These are phyloP conservation scores for Kalaharituber pfeilii DNA, from an alignment of 2,329 filamentous ascomycete genomes.

Conservation along the genomic window DNA sequence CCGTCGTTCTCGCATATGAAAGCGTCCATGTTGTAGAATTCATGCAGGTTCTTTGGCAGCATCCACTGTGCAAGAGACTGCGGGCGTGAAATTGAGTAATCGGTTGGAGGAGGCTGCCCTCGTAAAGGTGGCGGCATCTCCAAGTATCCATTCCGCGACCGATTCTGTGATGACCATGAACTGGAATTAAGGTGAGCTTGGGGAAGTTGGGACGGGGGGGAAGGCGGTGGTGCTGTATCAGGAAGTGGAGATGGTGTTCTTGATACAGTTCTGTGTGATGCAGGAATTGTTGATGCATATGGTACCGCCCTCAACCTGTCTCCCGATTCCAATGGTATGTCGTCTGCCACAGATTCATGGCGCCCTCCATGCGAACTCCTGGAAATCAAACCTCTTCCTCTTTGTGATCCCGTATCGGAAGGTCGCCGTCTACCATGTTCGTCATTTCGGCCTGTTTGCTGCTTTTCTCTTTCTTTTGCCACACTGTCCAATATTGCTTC, in stretches of 20 bases:
- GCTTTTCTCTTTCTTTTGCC: constrained; percentile 4
- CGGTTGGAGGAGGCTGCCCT: constrained; percentile 2
- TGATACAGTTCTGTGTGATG: constrained; percentile 1
- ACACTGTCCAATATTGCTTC: constrained; percentile 17
- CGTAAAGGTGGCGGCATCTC: background rate
- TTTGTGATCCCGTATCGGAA: background rate
- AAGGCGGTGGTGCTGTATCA: background rate
- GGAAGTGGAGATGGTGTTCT: background rate
- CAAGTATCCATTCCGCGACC: background rate
- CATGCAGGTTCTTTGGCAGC: constrained; percentile 52
- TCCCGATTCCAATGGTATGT: constrained; percentile 2
- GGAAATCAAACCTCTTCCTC: background rate
- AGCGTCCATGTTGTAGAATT: constrained; percentile 64
- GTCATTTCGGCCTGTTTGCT: constrained; percentile 12
- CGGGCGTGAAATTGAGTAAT: constrained; percentile 7
- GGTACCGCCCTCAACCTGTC: constrained; percentile 3
- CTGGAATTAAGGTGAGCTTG: background rate
- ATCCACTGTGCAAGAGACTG: constrained; percentile 27
- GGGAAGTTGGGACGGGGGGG: background rate
- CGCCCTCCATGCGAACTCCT: background rate
- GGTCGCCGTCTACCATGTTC: constrained; percentile 2
- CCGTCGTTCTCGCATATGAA: constrained; percentile 75
- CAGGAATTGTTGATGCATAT: constrained; percentile 7
- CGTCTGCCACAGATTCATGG: background rate
- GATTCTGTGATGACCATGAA: background rate